These are phyloP conservation scores for Atkinsonella hypoxylon DNA, from an alignment of 2,329 filamentous ascomycete genomes.

Conservation along the genomic window DNA sequence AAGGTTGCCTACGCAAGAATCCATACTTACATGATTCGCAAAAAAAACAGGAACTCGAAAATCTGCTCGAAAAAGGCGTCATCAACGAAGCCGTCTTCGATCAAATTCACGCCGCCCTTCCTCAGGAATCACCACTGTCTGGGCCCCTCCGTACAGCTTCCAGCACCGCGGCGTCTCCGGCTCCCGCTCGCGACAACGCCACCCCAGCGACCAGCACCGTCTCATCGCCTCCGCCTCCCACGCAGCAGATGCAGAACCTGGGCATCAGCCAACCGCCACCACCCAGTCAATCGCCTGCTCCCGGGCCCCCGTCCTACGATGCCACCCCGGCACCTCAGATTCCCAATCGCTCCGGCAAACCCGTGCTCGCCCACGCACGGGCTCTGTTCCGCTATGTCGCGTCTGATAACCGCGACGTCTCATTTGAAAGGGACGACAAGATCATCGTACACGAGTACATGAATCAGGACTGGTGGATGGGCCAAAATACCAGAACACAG, in stretches of 20 bases:
- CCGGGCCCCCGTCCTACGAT: constrained; percentile 39
- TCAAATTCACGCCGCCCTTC: constrained; percentile 62
- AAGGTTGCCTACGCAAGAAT: background rate
- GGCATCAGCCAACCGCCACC: constrained; percentile 15
- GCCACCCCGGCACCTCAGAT: constrained; percentile 32
- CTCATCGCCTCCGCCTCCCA: constrained; percentile 19
- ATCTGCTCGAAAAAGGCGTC: constrained; percentile 69
- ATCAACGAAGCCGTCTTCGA: constrained; percentile 67
- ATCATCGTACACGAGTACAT: constrained; percentile 81
- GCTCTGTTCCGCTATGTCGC: constrained; percentile 78
- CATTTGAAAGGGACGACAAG: constrained; percentile 67
- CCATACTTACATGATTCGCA: background rate
- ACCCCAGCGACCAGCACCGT: constrained; percentile 16
- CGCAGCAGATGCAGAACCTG: constrained; percentile 31
- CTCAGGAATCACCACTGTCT: constrained; percentile 52
- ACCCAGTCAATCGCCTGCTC: constrained; percentile 13
- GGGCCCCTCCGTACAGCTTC: constrained; percentile 31
- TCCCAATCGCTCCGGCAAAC: constrained; percentile 33
- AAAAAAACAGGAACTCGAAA: constrained; percentile 66
- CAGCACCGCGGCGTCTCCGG: constrained; percentile 19
- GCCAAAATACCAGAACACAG: constrained; percentile 70
- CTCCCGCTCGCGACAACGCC: constrained; percentile 19
- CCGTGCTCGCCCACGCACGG: constrained; percentile 58
- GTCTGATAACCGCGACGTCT: constrained; percentile 68
- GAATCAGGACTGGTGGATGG: constrained; percentile 97